Conservation (phyloP, 208 protist species). For the Trichomonas tenax region DNA sequence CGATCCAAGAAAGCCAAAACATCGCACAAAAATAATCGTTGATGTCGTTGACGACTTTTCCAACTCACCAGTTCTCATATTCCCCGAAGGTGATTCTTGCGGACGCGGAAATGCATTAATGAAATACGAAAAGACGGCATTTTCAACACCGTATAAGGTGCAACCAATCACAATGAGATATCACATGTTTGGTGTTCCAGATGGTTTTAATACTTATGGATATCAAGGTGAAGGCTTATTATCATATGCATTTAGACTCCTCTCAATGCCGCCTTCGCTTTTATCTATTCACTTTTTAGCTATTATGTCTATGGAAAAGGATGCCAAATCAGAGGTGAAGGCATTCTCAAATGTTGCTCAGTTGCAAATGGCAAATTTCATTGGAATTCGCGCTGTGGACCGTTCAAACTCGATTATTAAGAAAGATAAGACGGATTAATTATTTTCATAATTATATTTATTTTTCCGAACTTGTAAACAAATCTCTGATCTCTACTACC, state of each 20-base stretch:
- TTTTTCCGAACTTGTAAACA: background rate
- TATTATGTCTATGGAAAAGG: background rate
- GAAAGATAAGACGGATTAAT: background rate
- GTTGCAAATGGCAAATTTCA: background rate
- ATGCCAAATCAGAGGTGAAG: background rate
- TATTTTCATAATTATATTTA: background rate
- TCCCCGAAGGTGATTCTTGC: background rate
- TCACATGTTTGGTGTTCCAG: background rate
- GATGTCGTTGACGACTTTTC: background rate
- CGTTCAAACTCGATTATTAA: background rate
- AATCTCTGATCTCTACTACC: background rate
- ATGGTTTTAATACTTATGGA: background rate
- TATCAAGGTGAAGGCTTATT: background rate
- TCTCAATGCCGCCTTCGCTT: background rate
- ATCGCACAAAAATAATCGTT: background rate
- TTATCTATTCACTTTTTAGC: background rate
- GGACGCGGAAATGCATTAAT: background rate
- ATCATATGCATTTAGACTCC: background rate
- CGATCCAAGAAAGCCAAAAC: background rate
- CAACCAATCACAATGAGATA: background rate
- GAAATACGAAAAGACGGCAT: background rate
- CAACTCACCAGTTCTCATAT: background rate
- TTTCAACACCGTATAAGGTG: background rate
- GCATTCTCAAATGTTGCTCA: background rate
- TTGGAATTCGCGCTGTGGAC: background rate